These are phyloP conservation scores for Coemansia sp. DNA, from an alignment of 371 early-diverging fungal species.

Conservation along the genomic window DNA sequence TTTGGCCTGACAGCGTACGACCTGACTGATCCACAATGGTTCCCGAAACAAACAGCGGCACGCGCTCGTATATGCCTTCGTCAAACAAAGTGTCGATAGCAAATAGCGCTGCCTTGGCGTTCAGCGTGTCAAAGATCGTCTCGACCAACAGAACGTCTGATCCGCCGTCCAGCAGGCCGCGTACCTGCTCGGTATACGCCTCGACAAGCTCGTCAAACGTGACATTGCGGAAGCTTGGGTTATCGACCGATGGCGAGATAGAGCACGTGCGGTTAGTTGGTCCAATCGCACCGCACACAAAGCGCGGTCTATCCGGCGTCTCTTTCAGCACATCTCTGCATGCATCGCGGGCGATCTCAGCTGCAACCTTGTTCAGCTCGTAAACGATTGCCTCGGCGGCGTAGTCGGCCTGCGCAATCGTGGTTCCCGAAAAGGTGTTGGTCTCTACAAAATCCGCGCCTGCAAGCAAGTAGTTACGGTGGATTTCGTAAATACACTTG, in stretches of 20 bases:
- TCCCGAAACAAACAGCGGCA: slow-evolving; percentile 89
- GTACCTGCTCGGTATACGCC: slow-evolving; percentile 85
- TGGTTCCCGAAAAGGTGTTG: slow-evolving; percentile 89
- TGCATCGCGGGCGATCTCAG: slow-evolving; percentile 79
- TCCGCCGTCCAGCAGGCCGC: slow-evolving; percentile 91
- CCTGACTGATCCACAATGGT: slow-evolving; percentile 97
- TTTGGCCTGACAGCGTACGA: slow-evolving; percentile 92
- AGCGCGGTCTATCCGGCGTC: slow-evolving; percentile 72
- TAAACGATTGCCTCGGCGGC: slow-evolving; percentile 79
- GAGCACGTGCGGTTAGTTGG: slow-evolving; percentile 93
- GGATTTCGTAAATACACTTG: slow-evolving; percentile 82
- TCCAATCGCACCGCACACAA: slow-evolving; percentile 88
- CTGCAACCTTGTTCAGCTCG: slow-evolving; percentile 88
- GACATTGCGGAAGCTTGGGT: slow-evolving; percentile 89
- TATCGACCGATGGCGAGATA: slow-evolving; percentile 95
- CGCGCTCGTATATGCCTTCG: slow-evolving; percentile 70
- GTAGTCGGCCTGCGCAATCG: slow-evolving; percentile 91
- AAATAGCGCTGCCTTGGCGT: slow-evolving; percentile 90
- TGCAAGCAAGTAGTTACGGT: slow-evolving; percentile 85
- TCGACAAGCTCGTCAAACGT: slow-evolving; percentile 90
- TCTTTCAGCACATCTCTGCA: slow-evolving; percentile 67
- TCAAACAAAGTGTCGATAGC: slow-evolving; percentile 86
- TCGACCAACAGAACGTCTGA: slow-evolving; percentile 88
- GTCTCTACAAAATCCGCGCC: slow-evolving; percentile 93
- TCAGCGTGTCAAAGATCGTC: slow-evolving; percentile 94